Evolutionary conservation across 768 basidiomycete genomes (phyloP), one percentile per base, ranked within the genome.

Genomic region (Russula griseocarnosa): DNA sequence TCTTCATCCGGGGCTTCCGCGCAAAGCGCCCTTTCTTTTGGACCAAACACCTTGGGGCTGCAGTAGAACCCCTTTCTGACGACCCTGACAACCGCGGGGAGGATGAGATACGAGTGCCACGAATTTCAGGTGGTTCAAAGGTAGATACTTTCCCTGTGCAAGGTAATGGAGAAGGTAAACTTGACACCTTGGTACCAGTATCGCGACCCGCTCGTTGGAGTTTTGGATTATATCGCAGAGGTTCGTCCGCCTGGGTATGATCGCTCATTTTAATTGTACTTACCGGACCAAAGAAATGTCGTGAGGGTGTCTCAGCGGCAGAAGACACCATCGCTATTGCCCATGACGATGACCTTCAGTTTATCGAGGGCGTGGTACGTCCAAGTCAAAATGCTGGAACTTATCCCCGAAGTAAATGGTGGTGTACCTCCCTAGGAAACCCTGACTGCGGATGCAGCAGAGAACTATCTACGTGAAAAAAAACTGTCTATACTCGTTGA

Each of bases 201-300:
- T n/a, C n/a, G n/a, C n/a, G n/a, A n/a, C n/a, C n/a, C n/a, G n/a
- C n/a, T n/a, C 30, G 26, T 55, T 7, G 58, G 36, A 3, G 20
- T 65, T 42, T 55, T 65, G 26, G 53, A 61, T 47, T 65, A 55
- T 51, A 56, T 65, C 46, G 46, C 34, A 3, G 53, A 61, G 49
- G 63, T 57, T 50, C 38, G 64, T 62, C 38, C 11, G 3, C 26
- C 8, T 34, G 9, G 3, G 1, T 36, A 8, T 50, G 8, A 1
- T 11, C 14, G 22, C 13, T 36, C 24, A 0, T 7, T 34, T 55
- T 20, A 10, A 34, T 16, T 38, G 30, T 36, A 54, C 53, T 46
- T 1, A 61, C 10, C 3, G 16, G 4, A 1, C 14, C 8, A 46
- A 53, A 66, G 64, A 57, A 63, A 47, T 61, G 42, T 38, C 42